These are phyloP conservation scores for Fraxinus cuspidata DNA, from an alignment of 257 asterid species.

Conservation along the genomic window DNA sequence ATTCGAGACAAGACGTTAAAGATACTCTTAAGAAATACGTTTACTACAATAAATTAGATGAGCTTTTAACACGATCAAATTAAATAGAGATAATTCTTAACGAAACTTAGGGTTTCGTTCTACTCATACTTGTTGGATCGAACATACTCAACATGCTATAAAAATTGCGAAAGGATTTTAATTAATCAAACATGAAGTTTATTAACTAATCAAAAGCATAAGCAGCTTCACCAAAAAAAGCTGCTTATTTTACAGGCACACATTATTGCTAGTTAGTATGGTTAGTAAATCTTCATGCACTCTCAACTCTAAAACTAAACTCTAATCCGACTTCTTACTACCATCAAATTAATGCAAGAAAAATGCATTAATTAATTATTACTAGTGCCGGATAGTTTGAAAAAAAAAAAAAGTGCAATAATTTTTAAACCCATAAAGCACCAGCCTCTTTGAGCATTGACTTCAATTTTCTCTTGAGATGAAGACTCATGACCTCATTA, in stretches of 20 bases:
- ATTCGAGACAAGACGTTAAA: no score
- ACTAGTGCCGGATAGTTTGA: not conserved
- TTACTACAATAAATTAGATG: no score
- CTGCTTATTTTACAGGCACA: constrained; percentile 13
- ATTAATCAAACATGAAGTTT: not conserved
- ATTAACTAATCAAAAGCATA: not conserved
- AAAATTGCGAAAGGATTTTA: not conserved
- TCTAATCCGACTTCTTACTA: constrained; percentile 24
- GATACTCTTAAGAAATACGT: not conserved
- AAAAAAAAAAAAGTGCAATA: not conserved
- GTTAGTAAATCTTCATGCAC: constrained; percentile 35
- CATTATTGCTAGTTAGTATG: constrained; percentile 21
- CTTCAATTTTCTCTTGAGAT: constrained; percentile 57
- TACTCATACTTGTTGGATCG: no score
- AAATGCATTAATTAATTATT: constrained; percentile 15
- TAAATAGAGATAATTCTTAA: not conserved
- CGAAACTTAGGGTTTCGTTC: no score
- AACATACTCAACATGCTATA: not conserved
- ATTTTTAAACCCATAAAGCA: constrained; percentile 65
- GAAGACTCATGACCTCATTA: constrained; percentile 77
- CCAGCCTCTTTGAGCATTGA: constrained; percentile 80
- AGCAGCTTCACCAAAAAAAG: constrained; percentile 33
- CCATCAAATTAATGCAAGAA: constrained; percentile 9
- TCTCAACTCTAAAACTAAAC: constrained; percentile 30
- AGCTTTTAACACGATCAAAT: no score